Percentiles rank a stretch among this genome's conserved stretches.
Evolutionary conservation across 23 red algal genomes (phyloP).

Genomic region (Gracilaria gracilis): DNA sequence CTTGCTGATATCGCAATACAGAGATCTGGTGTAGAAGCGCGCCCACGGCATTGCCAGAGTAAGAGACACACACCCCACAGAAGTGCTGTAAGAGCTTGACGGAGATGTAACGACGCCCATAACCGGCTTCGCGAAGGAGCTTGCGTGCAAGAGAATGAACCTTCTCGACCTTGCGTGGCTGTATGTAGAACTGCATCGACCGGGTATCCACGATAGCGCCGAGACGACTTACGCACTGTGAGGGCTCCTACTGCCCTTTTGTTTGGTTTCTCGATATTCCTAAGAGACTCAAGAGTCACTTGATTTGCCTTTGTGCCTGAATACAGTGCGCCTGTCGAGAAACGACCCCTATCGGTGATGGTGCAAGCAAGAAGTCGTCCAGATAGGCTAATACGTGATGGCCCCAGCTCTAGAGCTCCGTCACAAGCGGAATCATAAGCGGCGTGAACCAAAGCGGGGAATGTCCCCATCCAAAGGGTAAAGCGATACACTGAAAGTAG

Average conservation of each 20-base stretch:
- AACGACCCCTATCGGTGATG: neutral
- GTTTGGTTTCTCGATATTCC: neutral
- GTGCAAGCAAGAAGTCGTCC: constrained; percentile 24
- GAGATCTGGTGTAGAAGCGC: too few relatives aligned
- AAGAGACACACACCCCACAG: too few relatives aligned
- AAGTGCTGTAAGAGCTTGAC: too few relatives aligned
- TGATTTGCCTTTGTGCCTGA: neutral
- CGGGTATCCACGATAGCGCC: neutral
- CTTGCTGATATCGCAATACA: too few relatives aligned
- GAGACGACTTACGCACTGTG: neutral
- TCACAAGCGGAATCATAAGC: neutral
- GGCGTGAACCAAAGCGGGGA: constrained; percentile 37
- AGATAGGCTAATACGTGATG: neutral
- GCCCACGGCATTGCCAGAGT: too few relatives aligned
- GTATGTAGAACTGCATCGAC: too few relatives aligned
- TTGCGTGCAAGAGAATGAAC: too few relatives aligned
- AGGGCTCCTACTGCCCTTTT: neutral
- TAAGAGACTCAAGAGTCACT: neutral
- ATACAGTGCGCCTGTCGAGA: neutral
- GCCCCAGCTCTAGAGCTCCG: neutral
- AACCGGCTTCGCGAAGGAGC: too few relatives aligned
- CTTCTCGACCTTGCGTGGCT: too few relatives aligned
- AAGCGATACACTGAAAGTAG: constrained; percentile 22
- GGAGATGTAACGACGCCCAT: too few relatives aligned
- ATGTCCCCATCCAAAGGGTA: constrained; percentile 19